phyloP scores from a whole-genome alignment of 345 rosid species.

The Salix suchowensis region DNA sequence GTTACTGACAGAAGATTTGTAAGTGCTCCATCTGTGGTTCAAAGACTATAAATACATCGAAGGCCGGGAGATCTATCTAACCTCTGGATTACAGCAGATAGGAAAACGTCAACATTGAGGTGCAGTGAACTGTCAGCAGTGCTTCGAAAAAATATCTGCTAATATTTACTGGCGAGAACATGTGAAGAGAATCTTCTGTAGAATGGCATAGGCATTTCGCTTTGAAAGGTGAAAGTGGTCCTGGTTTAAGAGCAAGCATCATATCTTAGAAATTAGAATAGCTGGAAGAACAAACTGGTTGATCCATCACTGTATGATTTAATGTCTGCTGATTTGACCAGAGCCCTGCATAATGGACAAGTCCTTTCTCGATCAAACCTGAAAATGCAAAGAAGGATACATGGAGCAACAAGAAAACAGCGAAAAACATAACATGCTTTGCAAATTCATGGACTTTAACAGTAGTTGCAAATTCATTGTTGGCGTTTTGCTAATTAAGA shows the following conservation, averaged over 20 bases:
- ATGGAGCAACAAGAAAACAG: not conserved
- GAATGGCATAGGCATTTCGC: not conserved
- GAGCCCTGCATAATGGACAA: conserved; percentile 59
- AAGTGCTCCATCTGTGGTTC: not conserved
- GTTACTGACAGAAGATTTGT: not conserved
- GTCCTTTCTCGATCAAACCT: conserved; percentile 73
- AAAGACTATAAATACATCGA: not conserved
- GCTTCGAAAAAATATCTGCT: not conserved
- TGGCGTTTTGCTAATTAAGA: not conserved
- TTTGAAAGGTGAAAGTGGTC: not conserved
- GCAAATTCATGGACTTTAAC: not conserved
- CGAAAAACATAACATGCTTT: not conserved
- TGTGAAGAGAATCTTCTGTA: not conserved
- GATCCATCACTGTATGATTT: conserved; percentile 53
- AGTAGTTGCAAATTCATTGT: not conserved
- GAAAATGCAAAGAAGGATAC: conserved; percentile 9
- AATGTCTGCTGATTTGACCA: conserved; percentile 45
- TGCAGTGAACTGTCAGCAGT: not conserved
- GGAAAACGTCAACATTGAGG: not conserved
- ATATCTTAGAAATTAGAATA: conserved; percentile 37
- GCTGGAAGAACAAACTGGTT: conserved; percentile 53
- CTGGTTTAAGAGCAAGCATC: not conserved
- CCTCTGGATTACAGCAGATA: not conserved
- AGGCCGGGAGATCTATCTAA: not conserved
- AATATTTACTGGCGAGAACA: not conserved